A percentile compares a stretch with the other conserved stretches of the same genome.
Evolutionary conservation across 176 grass and related monocot species (phyloP).

Genomic region (Paspalum vaginatum): DNA sequence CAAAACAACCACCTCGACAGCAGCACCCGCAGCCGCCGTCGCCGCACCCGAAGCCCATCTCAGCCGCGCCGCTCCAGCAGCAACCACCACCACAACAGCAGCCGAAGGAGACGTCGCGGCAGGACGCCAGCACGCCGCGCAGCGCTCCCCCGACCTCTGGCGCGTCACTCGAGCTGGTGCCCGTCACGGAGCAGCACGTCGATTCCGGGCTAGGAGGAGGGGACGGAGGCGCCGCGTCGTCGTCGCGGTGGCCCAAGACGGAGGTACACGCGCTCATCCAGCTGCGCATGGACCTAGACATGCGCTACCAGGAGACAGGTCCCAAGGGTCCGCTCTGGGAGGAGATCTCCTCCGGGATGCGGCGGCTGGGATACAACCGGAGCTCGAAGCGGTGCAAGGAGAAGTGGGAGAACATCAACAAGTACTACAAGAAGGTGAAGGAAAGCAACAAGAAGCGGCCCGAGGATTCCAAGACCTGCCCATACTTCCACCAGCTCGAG

Average conservation of each 20-base stretch:
- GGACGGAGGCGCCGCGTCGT: slow-evolving; percentile 48
- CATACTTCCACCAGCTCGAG: slow-evolving; percentile 95
- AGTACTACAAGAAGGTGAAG: slow-evolving; percentile 99
- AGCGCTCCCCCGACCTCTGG: slow-evolving; percentile 32
- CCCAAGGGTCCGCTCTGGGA: slow-evolving; percentile 95
- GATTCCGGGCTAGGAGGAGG: slow-evolving; percentile 35
- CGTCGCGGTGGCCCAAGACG: slow-evolving; percentile 90
- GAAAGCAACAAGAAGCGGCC: slow-evolving; percentile 92
- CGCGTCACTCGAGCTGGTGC: slow-evolving; percentile 43
- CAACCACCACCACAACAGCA: slow-evolving; percentile 35
- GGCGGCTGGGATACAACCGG: slow-evolving; percentile 78
- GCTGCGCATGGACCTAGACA: slow-evolving; percentile 77
- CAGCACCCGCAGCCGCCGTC: neutral
- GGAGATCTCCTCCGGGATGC: slow-evolving; percentile 81
- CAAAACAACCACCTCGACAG: slow-evolving; percentile 41
- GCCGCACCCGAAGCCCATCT: slow-evolving; percentile 37
- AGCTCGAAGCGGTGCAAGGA: slow-evolving; percentile 97
- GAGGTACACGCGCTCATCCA: slow-evolving; percentile 92
- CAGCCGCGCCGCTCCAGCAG: slow-evolving; percentile 52
- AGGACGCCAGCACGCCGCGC: slow-evolving; percentile 32
- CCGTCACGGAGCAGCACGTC: slow-evolving; percentile 26
- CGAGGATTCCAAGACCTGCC: slow-evolving; percentile 94
- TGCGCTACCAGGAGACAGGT: slow-evolving; percentile 68
- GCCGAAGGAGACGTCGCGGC: slow-evolving; percentile 31
- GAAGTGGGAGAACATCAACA: slow-evolving; percentile 99